Base-by-base conservation (phyloP, 768 basidiomycete species). In the Guyanaporus albipodus region DNA sequence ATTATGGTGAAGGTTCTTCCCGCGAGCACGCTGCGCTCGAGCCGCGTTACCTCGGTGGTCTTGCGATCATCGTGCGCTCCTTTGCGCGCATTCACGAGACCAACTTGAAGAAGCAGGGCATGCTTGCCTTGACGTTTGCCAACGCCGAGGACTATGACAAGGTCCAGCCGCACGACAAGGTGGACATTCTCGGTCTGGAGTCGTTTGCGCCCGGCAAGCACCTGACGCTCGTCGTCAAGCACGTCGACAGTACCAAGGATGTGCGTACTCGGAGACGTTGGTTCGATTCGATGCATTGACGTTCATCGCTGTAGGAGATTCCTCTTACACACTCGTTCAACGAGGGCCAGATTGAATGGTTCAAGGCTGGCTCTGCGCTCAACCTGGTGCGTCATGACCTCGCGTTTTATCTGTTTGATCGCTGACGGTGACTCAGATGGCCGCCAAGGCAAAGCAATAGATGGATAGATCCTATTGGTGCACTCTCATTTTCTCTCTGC, bases 61-160 rank as follows among this genome's bases (percentile, higher is more conserved):
- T 92, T 47, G 95, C 95, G 23, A 89, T 97, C 75, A 94, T 99
- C 69, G 87, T 87, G 66, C 83, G 92, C 67, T 93, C 90, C 27
- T 98, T 97, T 70, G 94, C 94, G 43, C 91, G 94, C 71, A 97
- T 97, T 72, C 94, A 95, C 72, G 93, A 90, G 75, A 91, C 91
- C 64, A 93, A 94, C 78, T 73, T 93, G 82, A 98, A 98, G 87
- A 97, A 97, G 82, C 94, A 97, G 75, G 93, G 93, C 59, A 93
- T 95, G 91, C 89, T 97, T 52, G 93, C 93, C 3, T 75, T 98
- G 57, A 96, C 92, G 50, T 96, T 98, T 65, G 87, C 70, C 50
- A 80, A 97, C 72, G 79, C 88, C 14, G 91, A 80, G 55, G 94
- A 98, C 70, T 99, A 99, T 69, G 91, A 97, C 66, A 92, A 88